phyloP scores from a whole-genome alignment of 2,329 filamentous ascomycete genomes.

The Karstenula rhodostoma region DNA sequence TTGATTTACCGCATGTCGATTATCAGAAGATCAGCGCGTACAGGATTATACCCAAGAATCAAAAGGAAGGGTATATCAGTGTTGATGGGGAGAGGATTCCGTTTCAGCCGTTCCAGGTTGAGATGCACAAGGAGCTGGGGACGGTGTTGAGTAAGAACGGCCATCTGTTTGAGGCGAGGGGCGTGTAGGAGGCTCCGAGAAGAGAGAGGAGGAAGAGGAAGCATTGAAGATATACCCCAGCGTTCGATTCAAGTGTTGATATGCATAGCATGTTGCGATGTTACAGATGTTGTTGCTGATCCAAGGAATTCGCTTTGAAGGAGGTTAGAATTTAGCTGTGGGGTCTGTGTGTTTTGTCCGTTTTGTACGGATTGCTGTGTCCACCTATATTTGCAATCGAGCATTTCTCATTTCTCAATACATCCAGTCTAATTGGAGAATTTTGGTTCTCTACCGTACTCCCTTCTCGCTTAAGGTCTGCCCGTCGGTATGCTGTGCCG shows the following conservation, averaged over 20 bases:
- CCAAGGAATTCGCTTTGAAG: background rate
- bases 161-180: slow-evolving; percentile 71
- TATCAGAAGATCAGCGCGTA: slow-evolving; percentile 91
- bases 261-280: background rate
- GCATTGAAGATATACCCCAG: background rate
- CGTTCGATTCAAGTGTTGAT: background rate
- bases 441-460: background rate
- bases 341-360: background rate
- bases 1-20: slow-evolving; percentile 78
- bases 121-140: slow-evolving; percentile 83
- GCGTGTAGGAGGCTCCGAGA: slow-evolving; percentile 25
- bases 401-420: background rate
- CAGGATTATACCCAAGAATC: slow-evolving; percentile 76
- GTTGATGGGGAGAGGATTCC: slow-evolving; percentile 91
- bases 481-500: background rate
- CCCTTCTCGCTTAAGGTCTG: background rate
- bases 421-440: background rate
- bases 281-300: background rate
- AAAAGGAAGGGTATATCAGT: slow-evolving; percentile 78
- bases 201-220: background rate
- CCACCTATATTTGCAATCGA: background rate
- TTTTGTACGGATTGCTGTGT: background rate
- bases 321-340: background rate
- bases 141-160: slow-evolving; percentile 82
- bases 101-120: slow-evolving; percentile 89